These are phyloP conservation scores for Aspergillus sclerotiicarbonarius DNA, from an alignment of 495 filamentous ascomycete genomes.

Conservation along the genomic window DNA sequence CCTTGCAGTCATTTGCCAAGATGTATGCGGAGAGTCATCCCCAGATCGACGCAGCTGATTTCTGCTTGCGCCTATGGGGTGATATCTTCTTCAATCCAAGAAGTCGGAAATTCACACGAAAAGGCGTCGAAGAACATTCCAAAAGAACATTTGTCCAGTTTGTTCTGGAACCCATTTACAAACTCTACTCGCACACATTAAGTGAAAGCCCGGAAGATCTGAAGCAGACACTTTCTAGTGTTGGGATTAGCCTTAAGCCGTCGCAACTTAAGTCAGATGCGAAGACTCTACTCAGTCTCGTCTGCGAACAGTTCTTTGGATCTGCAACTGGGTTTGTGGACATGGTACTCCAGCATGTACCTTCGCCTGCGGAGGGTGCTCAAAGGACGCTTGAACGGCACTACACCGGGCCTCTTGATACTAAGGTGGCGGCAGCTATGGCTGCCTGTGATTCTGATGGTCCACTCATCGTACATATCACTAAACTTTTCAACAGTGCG, in stretches of 20 bases:
- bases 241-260: constrained; percentile 85
- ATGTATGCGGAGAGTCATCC: constrained; percentile 93
- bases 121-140: constrained; percentile 73
- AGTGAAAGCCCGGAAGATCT: constrained; percentile 87
- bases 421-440: constrained; percentile 78
- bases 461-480: constrained; percentile 83
- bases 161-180: constrained; percentile 94
- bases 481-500: constrained; percentile 84
- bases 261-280: constrained; percentile 88
- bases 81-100: constrained; percentile 94
- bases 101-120: constrained; percentile 87
- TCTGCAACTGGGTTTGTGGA: constrained; percentile 88
- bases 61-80: constrained; percentile 83
- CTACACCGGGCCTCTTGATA: constrained; percentile 95
- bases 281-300: constrained; percentile 80
- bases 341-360: constrained; percentile 88
- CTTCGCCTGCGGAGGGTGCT: constrained; percentile 80
- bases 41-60: constrained; percentile 73
- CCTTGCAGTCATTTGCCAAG: constrained; percentile 85
- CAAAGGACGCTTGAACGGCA: constrained; percentile 73
- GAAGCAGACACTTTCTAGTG: constrained; percentile 70
- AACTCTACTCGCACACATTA: constrained; percentile 93
- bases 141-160: constrained; percentile 93
- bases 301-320: constrained; percentile 95
- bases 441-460: constrained; percentile 81